Evolutionary conservation across 768 basidiomycete genomes (phyloP).

Genomic region (Trametes villosa): DNA sequence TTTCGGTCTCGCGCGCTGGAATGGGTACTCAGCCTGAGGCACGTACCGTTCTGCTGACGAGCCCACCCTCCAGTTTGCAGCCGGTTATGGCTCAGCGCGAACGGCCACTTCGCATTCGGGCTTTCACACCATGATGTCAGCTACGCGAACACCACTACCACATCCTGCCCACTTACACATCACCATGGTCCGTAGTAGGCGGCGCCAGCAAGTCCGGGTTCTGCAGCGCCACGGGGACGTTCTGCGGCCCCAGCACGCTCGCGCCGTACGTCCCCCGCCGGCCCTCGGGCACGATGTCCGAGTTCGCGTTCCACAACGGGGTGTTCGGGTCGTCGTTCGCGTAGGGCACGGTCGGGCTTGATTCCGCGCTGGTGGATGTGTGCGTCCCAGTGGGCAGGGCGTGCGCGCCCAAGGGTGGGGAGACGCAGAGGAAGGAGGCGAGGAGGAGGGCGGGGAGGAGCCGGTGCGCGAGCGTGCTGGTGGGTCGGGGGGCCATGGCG

Average conservation of each 20-base stretch:
- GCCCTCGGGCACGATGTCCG: constrained; percentile 41
- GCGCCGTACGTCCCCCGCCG: constrained; percentile 31
- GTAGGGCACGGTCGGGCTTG: constrained; percentile 25
- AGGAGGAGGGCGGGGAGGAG: constrained; percentile 7
- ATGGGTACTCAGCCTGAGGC: background rate
- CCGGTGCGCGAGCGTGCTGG: background rate
- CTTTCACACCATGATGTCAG: constrained; percentile 29
- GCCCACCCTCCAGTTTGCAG: constrained; percentile 64
- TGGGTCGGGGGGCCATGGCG: background rate
- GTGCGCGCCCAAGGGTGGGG: background rate
- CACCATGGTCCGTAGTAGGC: constrained; percentile 39
- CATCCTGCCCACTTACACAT: constrained; percentile 28
- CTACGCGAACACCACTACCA: background rate
- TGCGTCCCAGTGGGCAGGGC: constrained; percentile 9
- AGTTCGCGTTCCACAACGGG: constrained; percentile 17
- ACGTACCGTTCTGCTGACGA: constrained; percentile 54
- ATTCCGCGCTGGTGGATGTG: constrained; percentile 35
- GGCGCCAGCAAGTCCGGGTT: constrained; percentile 39
- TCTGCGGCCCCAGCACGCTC: constrained; percentile 37
- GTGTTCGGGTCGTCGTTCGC: constrained; percentile 31
- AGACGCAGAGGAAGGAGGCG: background rate
- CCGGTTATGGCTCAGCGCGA: constrained; percentile 58
- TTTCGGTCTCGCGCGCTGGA: background rate
- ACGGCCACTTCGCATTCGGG: constrained; percentile 60
- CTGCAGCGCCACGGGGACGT: constrained; percentile 37